phyloP scores from a whole-genome alignment of 345 rosid genomes.

The Ricinus communis region DNA sequence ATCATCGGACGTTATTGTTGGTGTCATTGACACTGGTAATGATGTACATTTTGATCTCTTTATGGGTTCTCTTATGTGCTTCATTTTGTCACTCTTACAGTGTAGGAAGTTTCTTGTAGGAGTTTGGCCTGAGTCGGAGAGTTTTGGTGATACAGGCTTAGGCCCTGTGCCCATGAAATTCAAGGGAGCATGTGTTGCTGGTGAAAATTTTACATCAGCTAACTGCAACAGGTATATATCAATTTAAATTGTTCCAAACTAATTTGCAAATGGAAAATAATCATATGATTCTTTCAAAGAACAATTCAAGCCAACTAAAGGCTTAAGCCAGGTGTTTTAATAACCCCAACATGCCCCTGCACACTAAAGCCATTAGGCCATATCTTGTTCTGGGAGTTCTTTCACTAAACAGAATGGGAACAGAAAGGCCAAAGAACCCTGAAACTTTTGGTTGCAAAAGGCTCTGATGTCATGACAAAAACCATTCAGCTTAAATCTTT shows the following conservation, averaged over 20 bases:
- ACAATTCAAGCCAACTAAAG: no score
- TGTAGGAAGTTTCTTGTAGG: constrained; percentile 24
- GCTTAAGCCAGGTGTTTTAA: no score
- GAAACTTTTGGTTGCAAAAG: no score
- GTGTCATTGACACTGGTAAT: constrained; percentile 45
- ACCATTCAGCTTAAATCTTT: no score
- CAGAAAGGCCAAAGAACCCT: no score
- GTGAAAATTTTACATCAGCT: constrained; percentile 38
- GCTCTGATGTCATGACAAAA: no score
- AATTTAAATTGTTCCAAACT: not conserved
- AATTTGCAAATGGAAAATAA: no score
- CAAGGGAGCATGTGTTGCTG: constrained; percentile 46
- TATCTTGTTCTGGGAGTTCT: no score
- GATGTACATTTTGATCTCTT: not conserved
- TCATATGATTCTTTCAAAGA: no score
- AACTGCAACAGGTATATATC: constrained; percentile 40
- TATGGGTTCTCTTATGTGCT: not conserved
- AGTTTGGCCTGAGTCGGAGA: constrained; percentile 51
- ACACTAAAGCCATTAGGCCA: no score
- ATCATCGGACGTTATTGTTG: constrained; percentile 36
- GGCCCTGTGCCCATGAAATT: constrained; percentile 45
- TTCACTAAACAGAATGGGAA: no score
- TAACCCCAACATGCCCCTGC: no score
- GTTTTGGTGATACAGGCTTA: constrained; percentile 39
- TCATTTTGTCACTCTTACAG: not conserved